Conservation (phyloP, 371 early-diverging fungal species). For the Phascolomyces articulosus region DNA sequence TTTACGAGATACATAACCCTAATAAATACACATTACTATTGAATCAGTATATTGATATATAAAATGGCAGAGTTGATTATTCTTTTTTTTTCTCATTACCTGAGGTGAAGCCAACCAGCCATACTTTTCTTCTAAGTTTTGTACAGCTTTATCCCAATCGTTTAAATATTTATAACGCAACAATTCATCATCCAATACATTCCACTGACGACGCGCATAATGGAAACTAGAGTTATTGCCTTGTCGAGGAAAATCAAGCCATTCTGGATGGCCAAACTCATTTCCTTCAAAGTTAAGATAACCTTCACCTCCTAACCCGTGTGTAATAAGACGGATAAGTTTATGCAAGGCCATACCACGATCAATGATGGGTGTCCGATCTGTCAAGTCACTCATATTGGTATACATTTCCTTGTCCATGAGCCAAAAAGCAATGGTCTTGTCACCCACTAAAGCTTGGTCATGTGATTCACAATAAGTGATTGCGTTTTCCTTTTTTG, state of each 20-base stretch:
- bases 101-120: constrained; percentile 75
- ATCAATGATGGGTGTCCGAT: constrained; percentile 88
- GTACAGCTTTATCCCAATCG: constrained; percentile 88
- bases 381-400: constrained; percentile 85
- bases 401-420: constrained; percentile 99
- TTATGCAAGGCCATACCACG: constrained; percentile 95
- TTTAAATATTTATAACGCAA: constrained; percentile 92
- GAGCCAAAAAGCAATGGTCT: constrained; percentile 96
- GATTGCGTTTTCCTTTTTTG: constrained; percentile 76
- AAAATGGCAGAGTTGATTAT: too few relatives aligned
- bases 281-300: constrained; percentile 97
- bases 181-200: constrained; percentile 82
- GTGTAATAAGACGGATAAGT: constrained; percentile 91
- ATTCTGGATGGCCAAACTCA: constrained; percentile 98
- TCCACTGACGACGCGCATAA: constrained; percentile 94
- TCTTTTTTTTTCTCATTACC: constrained; percentile 29
- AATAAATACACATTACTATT: not conserved
- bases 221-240: constrained; percentile 93
- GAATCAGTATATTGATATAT: not conserved
- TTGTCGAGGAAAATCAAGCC: constrained; percentile 96
- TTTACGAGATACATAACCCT: constrained; percentile 84
- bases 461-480: constrained; percentile 96
- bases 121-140: constrained; percentile 67
- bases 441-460: constrained; percentile 97
- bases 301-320: constrained; percentile 92